Conservation (phyloP, 2,329 filamentous ascomycete species). For the Lachnellula hyalina region DNA sequence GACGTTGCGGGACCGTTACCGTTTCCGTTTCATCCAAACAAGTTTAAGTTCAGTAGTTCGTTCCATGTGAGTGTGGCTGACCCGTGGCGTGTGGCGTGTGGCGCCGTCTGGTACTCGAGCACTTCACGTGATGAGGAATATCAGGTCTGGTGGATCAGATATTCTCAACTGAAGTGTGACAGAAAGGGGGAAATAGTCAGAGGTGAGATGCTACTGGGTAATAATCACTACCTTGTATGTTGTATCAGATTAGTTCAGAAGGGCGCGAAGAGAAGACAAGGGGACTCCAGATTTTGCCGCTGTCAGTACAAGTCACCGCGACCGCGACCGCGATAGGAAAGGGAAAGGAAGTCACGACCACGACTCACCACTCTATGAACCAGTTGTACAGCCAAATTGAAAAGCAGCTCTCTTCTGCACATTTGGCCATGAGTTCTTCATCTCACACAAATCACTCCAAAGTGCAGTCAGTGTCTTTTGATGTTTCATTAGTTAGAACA, state of each 20-base stretch:
- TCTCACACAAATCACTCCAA: too few relatives aligned
- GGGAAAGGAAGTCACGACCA: background rate
- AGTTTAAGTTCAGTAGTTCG: background rate
- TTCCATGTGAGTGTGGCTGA: slow-evolving; percentile 1
- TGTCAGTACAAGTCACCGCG: background rate
- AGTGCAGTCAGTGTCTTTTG: too few relatives aligned
- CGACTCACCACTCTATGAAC: background rate
- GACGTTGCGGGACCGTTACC: background rate
- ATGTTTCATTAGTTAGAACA: too few relatives aligned
- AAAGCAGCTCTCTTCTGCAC: too few relatives aligned
- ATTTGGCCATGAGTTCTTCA: too few relatives aligned
- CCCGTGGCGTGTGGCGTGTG: background rate
- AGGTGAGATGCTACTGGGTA: background rate
- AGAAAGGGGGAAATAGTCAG: background rate
- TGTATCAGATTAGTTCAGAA: background rate
- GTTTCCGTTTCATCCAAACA: background rate
- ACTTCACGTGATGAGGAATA: too few relatives aligned
- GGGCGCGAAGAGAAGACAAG: background rate
- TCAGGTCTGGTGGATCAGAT: too few relatives aligned
- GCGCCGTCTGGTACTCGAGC: too few relatives aligned
- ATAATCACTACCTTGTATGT: too few relatives aligned
- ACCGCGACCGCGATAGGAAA: too few relatives aligned
- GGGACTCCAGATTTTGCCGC: background rate
- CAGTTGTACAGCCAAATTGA: background rate
- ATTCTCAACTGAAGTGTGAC: background rate